Evolutionary conservation across 768 basidiomycete species (phyloP).

Genomic region (Xanthoconium purpureum): DNA sequence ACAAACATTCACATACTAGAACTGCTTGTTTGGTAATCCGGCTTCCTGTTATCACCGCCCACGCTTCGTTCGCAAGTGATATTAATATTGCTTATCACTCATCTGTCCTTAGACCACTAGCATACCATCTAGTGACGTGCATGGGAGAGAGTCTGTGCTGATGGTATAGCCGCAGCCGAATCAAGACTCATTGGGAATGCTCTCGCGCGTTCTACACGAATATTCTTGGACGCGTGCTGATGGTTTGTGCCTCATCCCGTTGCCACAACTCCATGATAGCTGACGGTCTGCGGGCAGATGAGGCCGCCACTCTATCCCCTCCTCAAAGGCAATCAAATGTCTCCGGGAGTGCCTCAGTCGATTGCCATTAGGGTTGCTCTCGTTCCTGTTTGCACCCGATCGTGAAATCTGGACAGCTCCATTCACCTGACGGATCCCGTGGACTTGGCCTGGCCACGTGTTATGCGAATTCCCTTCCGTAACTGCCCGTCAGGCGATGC

Average conservation of each 20-base stretch:
- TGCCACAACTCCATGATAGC: background rate
- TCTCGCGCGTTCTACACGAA: background rate
- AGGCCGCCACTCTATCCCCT: background rate
- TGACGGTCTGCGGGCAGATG: background rate
- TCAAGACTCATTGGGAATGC: background rate
- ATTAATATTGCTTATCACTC: background rate
- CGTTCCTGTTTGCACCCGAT: background rate
- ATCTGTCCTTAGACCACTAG: background rate
- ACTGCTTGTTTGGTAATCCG: background rate
- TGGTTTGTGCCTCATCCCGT: background rate
- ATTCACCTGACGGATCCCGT: constrained; percentile 6
- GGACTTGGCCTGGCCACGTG: background rate
- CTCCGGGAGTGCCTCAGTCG: background rate
- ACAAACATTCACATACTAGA: background rate
- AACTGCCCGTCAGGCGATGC: background rate
- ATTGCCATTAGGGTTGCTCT: background rate
- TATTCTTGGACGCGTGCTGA: background rate
- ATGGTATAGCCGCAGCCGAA: background rate
- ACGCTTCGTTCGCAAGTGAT: background rate
- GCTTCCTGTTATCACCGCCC: background rate
- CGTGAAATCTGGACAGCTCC: background rate
- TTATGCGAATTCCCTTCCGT: constrained; percentile 8
- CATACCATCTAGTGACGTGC: background rate
- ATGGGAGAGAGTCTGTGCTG: too few species aligned
- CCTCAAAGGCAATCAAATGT: background rate